These are phyloP conservation scores for Peziza echinospora DNA, from an alignment of 495 filamentous ascomycete genomes.

Conservation along the genomic window DNA sequence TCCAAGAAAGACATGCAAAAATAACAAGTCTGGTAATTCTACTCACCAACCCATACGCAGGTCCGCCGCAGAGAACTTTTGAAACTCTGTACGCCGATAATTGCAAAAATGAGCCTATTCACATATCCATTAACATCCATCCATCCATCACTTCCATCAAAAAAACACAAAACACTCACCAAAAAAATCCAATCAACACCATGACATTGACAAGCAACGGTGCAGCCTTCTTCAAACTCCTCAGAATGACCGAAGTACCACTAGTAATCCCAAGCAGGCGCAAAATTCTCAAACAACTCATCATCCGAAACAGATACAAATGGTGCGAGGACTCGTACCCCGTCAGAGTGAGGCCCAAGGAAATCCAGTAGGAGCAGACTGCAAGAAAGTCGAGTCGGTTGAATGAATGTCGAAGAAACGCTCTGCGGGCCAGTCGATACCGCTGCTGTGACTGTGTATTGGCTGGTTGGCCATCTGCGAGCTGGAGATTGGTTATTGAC, in stretches of 20 bases:
- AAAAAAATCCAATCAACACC: conserved; percentile 94
- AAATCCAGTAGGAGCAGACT: conserved; percentile 88
- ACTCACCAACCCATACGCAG: conserved; percentile 61
- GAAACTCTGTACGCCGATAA: conserved; percentile 91
- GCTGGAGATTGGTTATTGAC: conserved; percentile 59
- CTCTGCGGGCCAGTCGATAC: conserved; percentile 63
- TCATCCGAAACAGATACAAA: conserved; percentile 83
- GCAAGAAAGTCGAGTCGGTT: conserved; percentile 91
- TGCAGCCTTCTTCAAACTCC: conserved; percentile 86
- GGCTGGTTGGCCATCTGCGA: conserved; percentile 29
- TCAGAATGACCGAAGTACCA: conserved; percentile 78
- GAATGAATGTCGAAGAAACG: conserved; percentile 85
- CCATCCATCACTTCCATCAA: too few relatives aligned
- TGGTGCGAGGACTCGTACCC: conserved; percentile 45
- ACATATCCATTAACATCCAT: too few relatives aligned
- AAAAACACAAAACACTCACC: too few relatives aligned
- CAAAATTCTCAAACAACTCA: conserved; percentile 80
- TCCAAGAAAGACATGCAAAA: conserved; percentile 9
- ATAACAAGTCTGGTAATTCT: conserved; percentile 10
- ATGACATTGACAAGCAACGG: conserved; percentile 87
- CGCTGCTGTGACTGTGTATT: conserved; percentile 64
- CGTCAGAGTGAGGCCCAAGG: conserved; percentile 46
- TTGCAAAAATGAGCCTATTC: conserved; percentile 61
- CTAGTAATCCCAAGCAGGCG: conserved; percentile 74
- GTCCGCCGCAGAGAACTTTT: conserved; percentile 77